Evolutionary conservation across 1,284 basidiomycete species (phyloP).

Genomic region (Coniophora puteana): DNA sequence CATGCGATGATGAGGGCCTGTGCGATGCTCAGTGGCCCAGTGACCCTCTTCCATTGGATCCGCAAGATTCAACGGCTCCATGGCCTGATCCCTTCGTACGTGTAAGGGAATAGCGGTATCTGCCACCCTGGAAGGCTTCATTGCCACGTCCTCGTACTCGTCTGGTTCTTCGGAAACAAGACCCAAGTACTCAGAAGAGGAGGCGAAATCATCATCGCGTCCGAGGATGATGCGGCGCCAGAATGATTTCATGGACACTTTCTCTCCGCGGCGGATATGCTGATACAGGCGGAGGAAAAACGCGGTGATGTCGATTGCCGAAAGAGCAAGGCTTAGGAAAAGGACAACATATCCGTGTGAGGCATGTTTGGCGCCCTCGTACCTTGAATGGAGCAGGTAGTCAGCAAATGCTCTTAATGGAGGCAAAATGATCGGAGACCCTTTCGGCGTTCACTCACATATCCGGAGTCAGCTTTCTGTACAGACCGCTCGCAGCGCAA

Average conservation of each 20-base stretch:
- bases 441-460: constrained; percentile 48
- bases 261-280: constrained; percentile 43
- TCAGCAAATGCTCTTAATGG: constrained; percentile 15
- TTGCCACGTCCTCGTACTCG: constrained; percentile 41
- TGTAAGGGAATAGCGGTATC: constrained; percentile 1
- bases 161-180: constrained; percentile 54
- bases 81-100: constrained; percentile 14
- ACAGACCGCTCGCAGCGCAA: constrained; percentile 58
- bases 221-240: constrained; percentile 57
- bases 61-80: constrained; percentile 25
- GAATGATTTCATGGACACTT: constrained; percentile 43
- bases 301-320: constrained; percentile 52
- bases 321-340: constrained; percentile 50
- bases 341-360: constrained; percentile 62
- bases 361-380: constrained; percentile 62
- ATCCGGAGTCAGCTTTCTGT: constrained; percentile 73
- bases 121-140: constrained; percentile 15
- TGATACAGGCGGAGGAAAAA: constrained; percentile 43
- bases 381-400: constrained; percentile 42
- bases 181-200: constrained; percentile 46
- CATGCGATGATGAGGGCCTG: constrained; percentile 35
- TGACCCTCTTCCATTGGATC: constrained; percentile 29
- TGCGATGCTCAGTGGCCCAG: constrained; percentile 45
- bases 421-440: constrained; percentile 8
- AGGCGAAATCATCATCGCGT: constrained; percentile 23